Percentiles rank a stretch among this genome's conserved stretches.
These are phyloP conservation scores for Ceratocystiopsis brevicomis DNA, from an alignment of 2,329 filamentous ascomycete genomes.

Conservation along the genomic window DNA sequence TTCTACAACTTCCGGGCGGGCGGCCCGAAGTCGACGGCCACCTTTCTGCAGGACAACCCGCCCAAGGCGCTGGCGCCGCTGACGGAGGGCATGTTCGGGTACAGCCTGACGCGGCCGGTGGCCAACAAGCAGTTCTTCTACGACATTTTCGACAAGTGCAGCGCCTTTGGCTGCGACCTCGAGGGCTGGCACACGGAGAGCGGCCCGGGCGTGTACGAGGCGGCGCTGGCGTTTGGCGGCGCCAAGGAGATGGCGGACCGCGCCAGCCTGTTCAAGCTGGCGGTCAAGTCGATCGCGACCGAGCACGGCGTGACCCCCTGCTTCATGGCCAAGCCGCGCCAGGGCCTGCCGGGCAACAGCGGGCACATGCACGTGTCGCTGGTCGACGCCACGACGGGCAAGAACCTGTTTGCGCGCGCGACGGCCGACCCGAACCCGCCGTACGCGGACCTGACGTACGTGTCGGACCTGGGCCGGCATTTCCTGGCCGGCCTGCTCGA, in stretches of 20 bases:
- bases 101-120: conserved; percentile 68
- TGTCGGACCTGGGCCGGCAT: conserved; percentile 78
- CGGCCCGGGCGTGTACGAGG: conserved; percentile 87
- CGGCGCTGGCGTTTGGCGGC: conserved; percentile 79
- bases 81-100: conserved; percentile 92
- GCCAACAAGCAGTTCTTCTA: conserved; percentile 92
- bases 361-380: conserved; percentile 92
- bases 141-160: conserved; percentile 63
- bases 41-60: conserved; percentile 55
- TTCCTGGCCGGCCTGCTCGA: conserved; percentile 83
- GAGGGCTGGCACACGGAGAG: conserved; percentile 95
- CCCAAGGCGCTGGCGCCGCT: conserved; percentile 56
- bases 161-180: conserved; percentile 59
- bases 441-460: conserved; percentile 55
- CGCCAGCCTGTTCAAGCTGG: conserved; percentile 83
- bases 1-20: conserved; percentile 76
- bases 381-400: conserved; percentile 57
- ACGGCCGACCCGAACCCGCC: conserved; percentile 49
- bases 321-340: conserved; percentile 95
- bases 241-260: conserved; percentile 81
- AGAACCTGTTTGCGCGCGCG: conserved; percentile 67
- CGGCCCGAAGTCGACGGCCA: conserved; percentile 46
- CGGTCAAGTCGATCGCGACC: conserved; percentile 72
- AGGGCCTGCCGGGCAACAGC: conserved; percentile 82
- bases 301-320: conserved; percentile 85